Conservation (phyloP, 495 filamentous ascomycete species). For the Aspergillus mulundensis region DNA sequence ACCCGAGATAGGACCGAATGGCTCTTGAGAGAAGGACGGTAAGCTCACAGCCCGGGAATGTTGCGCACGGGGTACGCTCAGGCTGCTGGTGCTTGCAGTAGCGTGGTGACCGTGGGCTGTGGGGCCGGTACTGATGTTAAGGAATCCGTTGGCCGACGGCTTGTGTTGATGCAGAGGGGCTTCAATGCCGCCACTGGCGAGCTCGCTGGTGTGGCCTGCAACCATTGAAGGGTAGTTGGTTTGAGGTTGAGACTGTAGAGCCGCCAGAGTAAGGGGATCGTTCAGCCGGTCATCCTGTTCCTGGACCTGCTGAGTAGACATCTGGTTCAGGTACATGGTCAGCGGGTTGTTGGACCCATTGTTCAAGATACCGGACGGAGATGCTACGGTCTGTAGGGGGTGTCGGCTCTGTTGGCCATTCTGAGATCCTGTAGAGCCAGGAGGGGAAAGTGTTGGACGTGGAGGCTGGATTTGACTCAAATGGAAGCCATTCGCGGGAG, state of each 20-base stretch:
- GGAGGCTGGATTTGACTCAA: constrained; percentile 71
- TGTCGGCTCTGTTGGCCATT: constrained; percentile 47
- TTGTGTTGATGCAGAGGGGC: constrained; percentile 51
- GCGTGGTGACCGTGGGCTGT: constrained; percentile 45
- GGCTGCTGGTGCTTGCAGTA: constrained; percentile 63
- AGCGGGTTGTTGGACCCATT: constrained; percentile 79
- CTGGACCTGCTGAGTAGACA: constrained; percentile 70
- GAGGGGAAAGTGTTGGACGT: constrained; percentile 51
- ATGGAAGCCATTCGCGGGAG: constrained; percentile 46
- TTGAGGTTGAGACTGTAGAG: constrained; percentile 64
- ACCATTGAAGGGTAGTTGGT: constrained; percentile 47
- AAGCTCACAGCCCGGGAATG: constrained; percentile 83
- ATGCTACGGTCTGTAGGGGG: constrained; percentile 50
- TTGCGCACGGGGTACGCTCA: constrained; percentile 58
- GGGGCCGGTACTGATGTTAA: constrained; percentile 66
- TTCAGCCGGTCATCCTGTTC: constrained; percentile 52
- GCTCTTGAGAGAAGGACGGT: constrained; percentile 65
- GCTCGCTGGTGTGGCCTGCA: constrained; percentile 54
- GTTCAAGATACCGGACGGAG: constrained; percentile 71
- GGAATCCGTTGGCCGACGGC: constrained; percentile 48
- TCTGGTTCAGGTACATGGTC: constrained; percentile 89
- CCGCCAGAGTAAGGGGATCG: constrained; percentile 47
- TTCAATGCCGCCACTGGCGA: constrained; percentile 52
- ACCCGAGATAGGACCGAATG: constrained; percentile 44
- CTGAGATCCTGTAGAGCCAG: constrained; percentile 53